A percentile compares a stretch with the other conserved stretches of the same genome.
These are phyloP conservation scores for Rosa rugosa DNA, from an alignment of 306 rosid species.

Conservation along the genomic window DNA sequence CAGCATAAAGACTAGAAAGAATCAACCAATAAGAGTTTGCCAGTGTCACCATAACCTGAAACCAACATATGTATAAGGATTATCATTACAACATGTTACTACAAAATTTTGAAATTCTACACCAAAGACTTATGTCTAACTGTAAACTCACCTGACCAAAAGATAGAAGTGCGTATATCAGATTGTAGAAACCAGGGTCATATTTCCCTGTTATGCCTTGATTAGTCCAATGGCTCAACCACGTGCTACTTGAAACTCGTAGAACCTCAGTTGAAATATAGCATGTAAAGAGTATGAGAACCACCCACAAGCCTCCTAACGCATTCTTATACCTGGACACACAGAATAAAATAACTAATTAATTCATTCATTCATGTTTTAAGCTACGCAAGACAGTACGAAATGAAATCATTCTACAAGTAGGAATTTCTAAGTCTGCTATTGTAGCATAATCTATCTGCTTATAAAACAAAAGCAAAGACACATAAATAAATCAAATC, in stretches of 20 bases:
- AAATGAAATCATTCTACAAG: not conserved
- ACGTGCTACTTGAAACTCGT: constrained; percentile 85
- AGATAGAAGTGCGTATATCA: constrained; percentile 69
- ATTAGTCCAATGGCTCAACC: constrained; percentile 87
- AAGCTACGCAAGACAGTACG: not conserved
- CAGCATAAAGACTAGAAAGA: constrained; percentile 80
- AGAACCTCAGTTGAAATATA: constrained; percentile 68
- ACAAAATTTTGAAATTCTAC: constrained; percentile 45
- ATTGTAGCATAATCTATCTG: not conserved
- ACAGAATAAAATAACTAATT: not conserved
- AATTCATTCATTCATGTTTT: no score
- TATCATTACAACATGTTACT: not conserved
- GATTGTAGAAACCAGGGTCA: constrained; percentile 60
- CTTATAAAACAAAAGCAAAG: not conserved
- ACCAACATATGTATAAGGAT: constrained; percentile 16
- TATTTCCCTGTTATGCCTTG: constrained; percentile 42
- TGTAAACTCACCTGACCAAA: constrained; percentile 66
- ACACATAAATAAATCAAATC: not conserved
- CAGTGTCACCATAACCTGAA: constrained; percentile 75
- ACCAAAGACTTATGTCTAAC: constrained; percentile 12
- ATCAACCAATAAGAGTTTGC: constrained; percentile 81
- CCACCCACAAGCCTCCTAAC: constrained; percentile 87
- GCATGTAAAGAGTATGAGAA: constrained; percentile 63
- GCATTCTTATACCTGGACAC: constrained; percentile 68
- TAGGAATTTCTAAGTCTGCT: not conserved